phyloP scores from a whole-genome alignment of 306 rosid genomes.

The Corylus heterophylla region DNA sequence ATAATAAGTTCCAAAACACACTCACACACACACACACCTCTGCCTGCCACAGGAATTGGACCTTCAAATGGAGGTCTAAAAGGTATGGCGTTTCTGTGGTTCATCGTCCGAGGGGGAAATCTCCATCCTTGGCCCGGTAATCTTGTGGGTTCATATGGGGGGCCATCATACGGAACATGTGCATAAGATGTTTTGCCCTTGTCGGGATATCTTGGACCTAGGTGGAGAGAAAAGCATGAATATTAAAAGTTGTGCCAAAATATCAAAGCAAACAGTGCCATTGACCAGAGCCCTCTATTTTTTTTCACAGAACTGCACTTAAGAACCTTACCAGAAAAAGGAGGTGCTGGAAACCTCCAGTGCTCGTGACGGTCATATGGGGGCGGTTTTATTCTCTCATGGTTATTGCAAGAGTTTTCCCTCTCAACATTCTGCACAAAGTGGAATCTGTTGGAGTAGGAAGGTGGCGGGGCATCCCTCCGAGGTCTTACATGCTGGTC shows the following conservation, averaged over 20 bases:
- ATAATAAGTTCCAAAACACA: not conserved
- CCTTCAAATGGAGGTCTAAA: constrained; percentile 81
- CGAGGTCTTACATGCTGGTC: constrained; percentile 62
- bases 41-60: constrained; percentile 63
- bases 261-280: constrained; percentile 12
- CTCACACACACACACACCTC: constrained; percentile 45
- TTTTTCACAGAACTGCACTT: not conserved
- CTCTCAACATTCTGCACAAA: constrained; percentile 60
- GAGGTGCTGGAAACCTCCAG: constrained; percentile 70
- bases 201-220: constrained; percentile 72
- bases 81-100: constrained; percentile 63
- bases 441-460: constrained; percentile 66
- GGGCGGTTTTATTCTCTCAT: constrained; percentile 77
- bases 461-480: constrained; percentile 62
- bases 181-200: constrained; percentile 44
- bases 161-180: constrained; percentile 59
- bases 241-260: constrained; percentile 3
- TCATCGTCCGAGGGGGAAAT: constrained; percentile 66
- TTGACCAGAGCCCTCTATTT: not conserved
- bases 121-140: constrained; percentile 74
- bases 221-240: constrained; percentile 19
- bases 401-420: constrained; percentile 70
- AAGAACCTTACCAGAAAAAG: constrained; percentile 52
- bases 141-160: constrained; percentile 73
- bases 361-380: constrained; percentile 59